phyloP scores from a whole-genome alignment of 169 alveolate genomes.

The Theileria sp. region DNA sequence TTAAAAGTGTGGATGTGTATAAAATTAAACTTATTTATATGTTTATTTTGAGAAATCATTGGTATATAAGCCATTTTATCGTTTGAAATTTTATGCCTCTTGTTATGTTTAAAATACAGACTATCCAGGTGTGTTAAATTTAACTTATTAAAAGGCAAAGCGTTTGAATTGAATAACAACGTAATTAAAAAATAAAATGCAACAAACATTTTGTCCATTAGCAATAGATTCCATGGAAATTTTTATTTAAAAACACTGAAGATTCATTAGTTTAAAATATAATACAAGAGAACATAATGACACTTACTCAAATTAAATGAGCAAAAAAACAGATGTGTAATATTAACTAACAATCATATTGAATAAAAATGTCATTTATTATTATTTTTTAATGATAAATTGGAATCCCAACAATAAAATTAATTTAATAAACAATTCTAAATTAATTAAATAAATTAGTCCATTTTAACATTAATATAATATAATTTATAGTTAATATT shows the following conservation, averaged over 20 bases:
- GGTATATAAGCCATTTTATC: background rate
- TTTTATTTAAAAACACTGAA: background rate
- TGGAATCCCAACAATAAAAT: background rate
- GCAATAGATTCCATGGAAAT: background rate
- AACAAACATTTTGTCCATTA: background rate
- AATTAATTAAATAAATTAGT: no score
- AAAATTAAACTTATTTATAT: background rate
- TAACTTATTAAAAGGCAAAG: background rate
- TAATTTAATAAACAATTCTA: no score
- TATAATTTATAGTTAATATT: background rate
- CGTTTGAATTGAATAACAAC: background rate
- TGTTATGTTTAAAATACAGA: conserved; percentile 11
- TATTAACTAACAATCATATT: no score
- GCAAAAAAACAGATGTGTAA: background rate
- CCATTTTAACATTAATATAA: no score
- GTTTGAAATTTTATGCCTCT: background rate
- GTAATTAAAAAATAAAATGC: background rate
- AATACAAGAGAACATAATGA: background rate
- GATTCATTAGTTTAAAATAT: background rate
- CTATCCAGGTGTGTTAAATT: conserved; percentile 20
- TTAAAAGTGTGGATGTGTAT: background rate
- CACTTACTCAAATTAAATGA: background rate
- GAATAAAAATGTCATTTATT: background rate
- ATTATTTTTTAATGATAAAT: no score
- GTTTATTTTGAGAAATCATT: background rate